Evolutionary conservation across 1,139 yeast genomes (phyloP).

Genomic region (Ogataea hybrid): DNA sequence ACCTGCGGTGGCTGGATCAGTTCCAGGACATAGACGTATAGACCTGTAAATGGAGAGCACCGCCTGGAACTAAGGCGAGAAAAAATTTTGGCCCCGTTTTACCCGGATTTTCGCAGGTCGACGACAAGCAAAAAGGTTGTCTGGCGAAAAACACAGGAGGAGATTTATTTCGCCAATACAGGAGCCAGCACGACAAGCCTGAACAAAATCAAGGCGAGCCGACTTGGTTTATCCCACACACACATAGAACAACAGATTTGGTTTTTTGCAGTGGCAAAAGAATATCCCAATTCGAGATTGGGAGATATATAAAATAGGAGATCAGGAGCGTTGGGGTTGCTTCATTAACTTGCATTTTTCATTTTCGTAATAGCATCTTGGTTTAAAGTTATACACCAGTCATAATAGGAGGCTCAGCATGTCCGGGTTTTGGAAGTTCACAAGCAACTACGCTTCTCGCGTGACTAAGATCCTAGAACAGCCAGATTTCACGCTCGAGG

Average conservation of each 20-base stretch:
- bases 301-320: neutral
- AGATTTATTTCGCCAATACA: constrained; percentile 6
- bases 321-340: constrained; percentile 6
- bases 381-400: constrained; percentile 1
- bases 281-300: neutral
- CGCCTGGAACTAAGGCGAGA: constrained; percentile 2
- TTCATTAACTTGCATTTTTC: constrained; percentile 4
- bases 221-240: constrained; percentile 6
- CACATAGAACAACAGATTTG: neutral
- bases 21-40: constrained; percentile 14
- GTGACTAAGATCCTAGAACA: constrained; percentile 71
- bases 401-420: constrained; percentile 32
- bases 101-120: constrained; percentile 11
- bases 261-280: constrained; percentile 1
- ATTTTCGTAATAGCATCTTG: constrained; percentile 5
- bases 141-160: constrained; percentile 12
- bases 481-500: constrained; percentile 53
- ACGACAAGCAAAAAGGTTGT: constrained; percentile 11
- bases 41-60: constrained; percentile 4
- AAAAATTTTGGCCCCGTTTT: constrained; percentile 2
- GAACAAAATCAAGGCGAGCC: constrained; percentile 10
- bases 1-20: constrained; percentile 32
- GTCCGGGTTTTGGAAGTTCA: constrained; percentile 93
- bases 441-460: constrained; percentile 76
- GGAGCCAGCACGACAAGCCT: constrained; percentile 11